These are phyloP conservation scores for Suillus cothurnatus DNA, from an alignment of 768 basidiomycete species.

Conservation along the genomic window DNA sequence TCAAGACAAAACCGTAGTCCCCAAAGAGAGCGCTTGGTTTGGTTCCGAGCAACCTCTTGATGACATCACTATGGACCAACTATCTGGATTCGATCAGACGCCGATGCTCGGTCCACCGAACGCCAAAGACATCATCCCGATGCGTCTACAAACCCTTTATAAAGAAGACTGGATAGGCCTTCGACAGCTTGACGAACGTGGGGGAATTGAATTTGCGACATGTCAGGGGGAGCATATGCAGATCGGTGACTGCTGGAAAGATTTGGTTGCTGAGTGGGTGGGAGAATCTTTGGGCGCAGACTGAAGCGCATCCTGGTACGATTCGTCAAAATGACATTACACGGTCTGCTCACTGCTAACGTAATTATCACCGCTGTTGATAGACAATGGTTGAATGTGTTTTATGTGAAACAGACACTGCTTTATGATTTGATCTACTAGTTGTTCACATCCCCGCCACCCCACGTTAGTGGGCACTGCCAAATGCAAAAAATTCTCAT, in stretches of 20 bases:
- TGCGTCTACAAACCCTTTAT: slow-evolving; percentile 75
- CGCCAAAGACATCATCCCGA: slow-evolving; percentile 54
- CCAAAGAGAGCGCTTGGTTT: slow-evolving; percentile 88
- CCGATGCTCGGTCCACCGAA: slow-evolving; percentile 9
- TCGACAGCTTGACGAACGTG: slow-evolving; percentile 66
- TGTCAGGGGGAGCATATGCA: slow-evolving; percentile 84
- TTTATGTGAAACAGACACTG: background rate
- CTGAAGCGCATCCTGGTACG: background rate
- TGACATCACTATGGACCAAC: background rate
- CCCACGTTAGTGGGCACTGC: too few relatives aligned
- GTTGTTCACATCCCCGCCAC: too few relatives aligned
- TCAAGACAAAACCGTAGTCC: slow-evolving; percentile 75
- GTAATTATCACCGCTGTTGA: background rate
- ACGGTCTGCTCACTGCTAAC: too few relatives aligned
- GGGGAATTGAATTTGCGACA: slow-evolving; percentile 55
- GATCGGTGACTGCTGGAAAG: slow-evolving; percentile 62
- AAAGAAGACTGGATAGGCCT: slow-evolving; percentile 82
- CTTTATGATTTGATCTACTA: too few relatives aligned
- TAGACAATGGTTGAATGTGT: background rate
- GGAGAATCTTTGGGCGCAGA: slow-evolving; percentile 26
- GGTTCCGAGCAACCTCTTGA: slow-evolving; percentile 59
- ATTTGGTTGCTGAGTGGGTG: slow-evolving; percentile 45
- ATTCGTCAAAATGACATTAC: too few relatives aligned
- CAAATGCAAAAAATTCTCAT: too few relatives aligned
- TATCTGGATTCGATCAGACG: slow-evolving; percentile 16